These are phyloP conservation scores for Chaetomium sp. DNA, from an alignment of 2,329 filamentous ascomycete genomes.

Conservation along the genomic window DNA sequence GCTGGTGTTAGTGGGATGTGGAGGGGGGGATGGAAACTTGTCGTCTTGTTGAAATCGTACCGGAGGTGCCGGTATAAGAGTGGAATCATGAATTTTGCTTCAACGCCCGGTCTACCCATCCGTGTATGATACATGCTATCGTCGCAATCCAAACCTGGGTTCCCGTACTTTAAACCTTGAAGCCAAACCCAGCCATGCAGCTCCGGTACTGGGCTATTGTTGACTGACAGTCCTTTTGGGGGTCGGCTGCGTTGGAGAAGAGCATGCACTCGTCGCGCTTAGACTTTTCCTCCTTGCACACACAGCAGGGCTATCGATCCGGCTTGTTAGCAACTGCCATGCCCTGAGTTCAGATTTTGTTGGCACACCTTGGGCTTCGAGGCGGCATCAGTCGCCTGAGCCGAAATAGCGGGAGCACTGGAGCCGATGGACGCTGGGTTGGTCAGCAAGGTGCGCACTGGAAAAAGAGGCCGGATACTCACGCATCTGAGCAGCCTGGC, in stretches of 20 bases:
- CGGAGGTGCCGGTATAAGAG: constrained; percentile 7
- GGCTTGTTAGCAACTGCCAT: constrained; percentile 2
- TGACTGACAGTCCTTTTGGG: constrained; percentile 78
- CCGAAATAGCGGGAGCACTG: constrained; percentile 18
- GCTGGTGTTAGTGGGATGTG: neutral
- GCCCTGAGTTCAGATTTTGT: neutral
- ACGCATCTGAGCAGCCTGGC: constrained; percentile 38
- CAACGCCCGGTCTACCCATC: constrained; percentile 24
- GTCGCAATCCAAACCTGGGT: constrained; percentile 9
- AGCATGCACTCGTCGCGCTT: constrained; percentile 98
- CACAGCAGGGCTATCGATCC: constrained; percentile 79
- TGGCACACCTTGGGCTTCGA: constrained; percentile 47
- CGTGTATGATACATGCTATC: constrained; percentile 23
- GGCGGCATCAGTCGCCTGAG: constrained; percentile 23
- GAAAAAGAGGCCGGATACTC: constrained; percentile 19
- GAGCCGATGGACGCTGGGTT: constrained; percentile 25
- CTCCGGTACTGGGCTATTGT: constrained; percentile 82
- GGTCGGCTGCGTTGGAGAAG: constrained; percentile 82
- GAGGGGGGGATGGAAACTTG: neutral
- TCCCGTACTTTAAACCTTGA: constrained; percentile 58
- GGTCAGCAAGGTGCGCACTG: constrained; percentile 17
- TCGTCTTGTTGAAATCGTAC: neutral
- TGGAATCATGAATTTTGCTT: constrained; percentile 10
- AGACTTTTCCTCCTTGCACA: constrained; percentile 94
- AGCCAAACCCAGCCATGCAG: constrained; percentile 94